phyloP scores from a whole-genome alignment of 106 monocot genomes.

The Vanilla planifolia region DNA sequence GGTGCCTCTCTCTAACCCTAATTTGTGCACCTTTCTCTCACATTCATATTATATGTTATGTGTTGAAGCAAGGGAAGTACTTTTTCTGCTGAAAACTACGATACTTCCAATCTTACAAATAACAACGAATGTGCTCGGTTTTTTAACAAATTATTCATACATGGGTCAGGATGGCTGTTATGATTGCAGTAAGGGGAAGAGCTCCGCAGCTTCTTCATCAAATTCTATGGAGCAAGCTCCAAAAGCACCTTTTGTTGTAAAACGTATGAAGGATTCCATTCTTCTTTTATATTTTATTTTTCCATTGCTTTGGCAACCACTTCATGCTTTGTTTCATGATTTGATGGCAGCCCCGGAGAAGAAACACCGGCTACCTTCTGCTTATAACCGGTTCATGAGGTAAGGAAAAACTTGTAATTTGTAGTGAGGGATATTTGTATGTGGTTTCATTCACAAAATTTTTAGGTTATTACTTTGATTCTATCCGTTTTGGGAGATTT shows the following conservation, averaged over 20 bases:
- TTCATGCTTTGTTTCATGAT: background rate
- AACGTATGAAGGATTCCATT: conserved; percentile 24
- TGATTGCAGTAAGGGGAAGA: conserved; percentile 27
- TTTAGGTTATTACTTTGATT: too few species aligned
- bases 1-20: background rate
- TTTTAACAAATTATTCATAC: background rate
- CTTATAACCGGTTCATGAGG: conserved; percentile 98
- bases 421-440: too few species aligned
- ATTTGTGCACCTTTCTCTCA: too few species aligned
- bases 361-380: conserved; percentile 93
- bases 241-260: conserved; percentile 53
- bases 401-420: conserved; percentile 16
- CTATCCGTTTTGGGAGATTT: too few species aligned
- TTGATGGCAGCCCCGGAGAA: conserved; percentile 78
- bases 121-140: too few species aligned
- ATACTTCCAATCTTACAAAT: background rate
- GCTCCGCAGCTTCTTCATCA: conserved; percentile 25
- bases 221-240: conserved; percentile 17
- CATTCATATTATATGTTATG: too few species aligned
- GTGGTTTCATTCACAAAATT: too few species aligned
- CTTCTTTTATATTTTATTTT: background rate
- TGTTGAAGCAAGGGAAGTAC: background rate
- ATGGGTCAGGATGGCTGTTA: conserved; percentile 34
- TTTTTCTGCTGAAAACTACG: background rate
- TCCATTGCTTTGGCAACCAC: conserved; percentile 3